Base-by-base conservation (phyloP, 2,329 filamentous ascomycete genomes). In the Cadophora luteo-olivacea region DNA sequence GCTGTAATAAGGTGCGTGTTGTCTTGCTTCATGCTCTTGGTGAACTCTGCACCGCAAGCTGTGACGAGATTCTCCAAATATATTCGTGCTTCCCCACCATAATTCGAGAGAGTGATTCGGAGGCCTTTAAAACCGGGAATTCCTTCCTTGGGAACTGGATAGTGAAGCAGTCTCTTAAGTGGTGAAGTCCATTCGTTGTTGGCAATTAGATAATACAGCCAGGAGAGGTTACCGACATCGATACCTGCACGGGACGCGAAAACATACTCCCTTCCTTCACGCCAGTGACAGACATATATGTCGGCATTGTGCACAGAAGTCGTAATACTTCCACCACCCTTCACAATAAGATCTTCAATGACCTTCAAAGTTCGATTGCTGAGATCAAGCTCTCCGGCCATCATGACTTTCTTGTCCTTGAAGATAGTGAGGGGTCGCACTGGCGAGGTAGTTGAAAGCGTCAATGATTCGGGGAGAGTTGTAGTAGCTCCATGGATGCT, bases 1-100 rank as follows among this genome's bases (percentile, higher is more conserved):
- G 96, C 96, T 0, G 95, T 97, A 75, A 99, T 91, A 0, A 99
- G 87, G 81, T 99, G 96, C 0, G 94, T 98, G 78, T 99, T 98
- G 70, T 97, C 94, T 73, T 92, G 89, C 79, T 93, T 97, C 89
- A 99, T 92, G 0, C 93, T 97, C 81, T 97, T 97, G 36, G 96
- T 99, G 77, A 93, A 98, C 70, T 92, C 90, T 9, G 92, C 95
- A 19, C 96, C 96, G 19, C 91, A 86, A 29, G 94, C 94, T 69
- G 84, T 89, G 74, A 97, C 91, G 48, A 99, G 85, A 74, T 97
- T 98, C 79, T 98, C 94, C 4, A 99, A 85, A 76, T 98, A 99
- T 64, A 93, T 89, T 58, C 96, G 89, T 19, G 96, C 93, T 79
- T 99, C 96, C 38, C 96, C 96, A 57, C 93, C 93, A 78, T 99